Base-by-base conservation (phyloP, 1,284 basidiomycete genomes). In the Marasmius fiardii region DNA sequence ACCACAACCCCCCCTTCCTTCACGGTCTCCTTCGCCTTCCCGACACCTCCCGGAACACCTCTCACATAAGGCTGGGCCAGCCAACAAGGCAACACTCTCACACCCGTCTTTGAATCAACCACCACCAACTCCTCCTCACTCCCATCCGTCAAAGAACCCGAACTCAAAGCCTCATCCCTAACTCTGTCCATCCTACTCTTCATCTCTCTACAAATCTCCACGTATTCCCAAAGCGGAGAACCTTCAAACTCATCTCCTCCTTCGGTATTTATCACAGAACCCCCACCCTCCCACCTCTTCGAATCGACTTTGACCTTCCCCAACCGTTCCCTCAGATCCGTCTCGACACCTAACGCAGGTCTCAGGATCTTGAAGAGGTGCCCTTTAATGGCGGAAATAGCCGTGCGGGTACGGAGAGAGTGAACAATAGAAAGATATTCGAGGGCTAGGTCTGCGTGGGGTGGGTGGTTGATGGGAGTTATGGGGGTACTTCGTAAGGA, bases 301-400 rank as follows among this genome's bases (percentile, higher is more conserved):
- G 66, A 62, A 26, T 60, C 60, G 34, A 73, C 67, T 54, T 71
- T 74, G 16, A 83, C 72, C 48, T 71, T 76, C 0, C 90, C 92
- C 3, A 95, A 68, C 63, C 73, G 72, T 57, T 90, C 85, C 21
- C 95, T 76, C 47, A 97, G 69, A 65, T 95, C 92, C 0, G 74
- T 78, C 63, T 94, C 85, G 34, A 77, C 68, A 18, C 74, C 77
- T 31, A 98, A 74, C 0, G 88, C 88, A 0, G 93, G 92, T 0
- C 90, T 84, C 71, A 97, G 83, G 23, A 98, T 73, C 68, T 96
- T 94, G 82, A 98, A 98, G 31, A 99, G 68, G 66, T 99, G 96
- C 0, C 92, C 88, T 67, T 97, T 96, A 62, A 98, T 82, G 0
- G 92, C 92, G 59, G 88, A 87, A 31, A 80, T 69, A 1, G 81